Conservation (phyloP, 805 yeast species). For the Saturnispora silvae region DNA sequence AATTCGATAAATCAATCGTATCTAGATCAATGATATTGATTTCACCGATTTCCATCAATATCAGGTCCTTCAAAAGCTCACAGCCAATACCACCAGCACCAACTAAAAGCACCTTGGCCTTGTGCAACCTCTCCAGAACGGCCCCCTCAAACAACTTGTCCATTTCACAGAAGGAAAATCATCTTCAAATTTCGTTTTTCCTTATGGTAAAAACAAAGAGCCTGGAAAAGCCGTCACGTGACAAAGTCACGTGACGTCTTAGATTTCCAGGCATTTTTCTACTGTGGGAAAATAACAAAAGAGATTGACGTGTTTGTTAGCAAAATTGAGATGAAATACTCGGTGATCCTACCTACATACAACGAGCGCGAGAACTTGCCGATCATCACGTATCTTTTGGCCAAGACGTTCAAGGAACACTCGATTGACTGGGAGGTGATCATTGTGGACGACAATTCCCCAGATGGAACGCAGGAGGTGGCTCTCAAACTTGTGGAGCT, state of each 20-base stretch:
- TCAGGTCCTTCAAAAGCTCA: constrained; percentile 72
- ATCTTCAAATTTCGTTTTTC: too few relatives aligned
- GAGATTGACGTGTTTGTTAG: too few relatives aligned
- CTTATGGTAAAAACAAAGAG: too few relatives aligned
- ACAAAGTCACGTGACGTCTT: too few relatives aligned
- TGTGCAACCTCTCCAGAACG: constrained; percentile 19
- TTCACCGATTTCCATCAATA: constrained; percentile 73
- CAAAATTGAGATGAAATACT: constrained; percentile 35
- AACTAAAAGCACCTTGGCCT: constrained; percentile 60
- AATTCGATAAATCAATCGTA: constrained; percentile 84
- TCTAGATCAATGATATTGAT: constrained; percentile 91
- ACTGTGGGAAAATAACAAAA: too few relatives aligned
- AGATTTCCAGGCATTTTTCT: too few relatives aligned
- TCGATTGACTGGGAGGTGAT: constrained; percentile 64
- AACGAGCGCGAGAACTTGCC: constrained; percentile 65
- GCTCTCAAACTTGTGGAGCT: constrained; percentile 49
- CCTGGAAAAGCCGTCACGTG: too few relatives aligned
- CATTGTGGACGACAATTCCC: constrained; percentile 71
- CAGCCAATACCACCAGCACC: constrained; percentile 99
- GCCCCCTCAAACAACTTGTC: constrained; percentile 1
- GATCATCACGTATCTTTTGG: constrained; percentile 56
- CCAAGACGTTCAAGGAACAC: constrained; percentile 49
- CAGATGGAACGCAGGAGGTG: constrained; percentile 71
- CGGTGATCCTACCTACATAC: constrained; percentile 69
- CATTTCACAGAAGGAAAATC: too few relatives aligned